Percentiles rank a stretch among this genome's conserved stretches.
Conservation (phyloP, 2,329 filamentous ascomycete genomes). For the Scedosporium dehoogii region DNA sequence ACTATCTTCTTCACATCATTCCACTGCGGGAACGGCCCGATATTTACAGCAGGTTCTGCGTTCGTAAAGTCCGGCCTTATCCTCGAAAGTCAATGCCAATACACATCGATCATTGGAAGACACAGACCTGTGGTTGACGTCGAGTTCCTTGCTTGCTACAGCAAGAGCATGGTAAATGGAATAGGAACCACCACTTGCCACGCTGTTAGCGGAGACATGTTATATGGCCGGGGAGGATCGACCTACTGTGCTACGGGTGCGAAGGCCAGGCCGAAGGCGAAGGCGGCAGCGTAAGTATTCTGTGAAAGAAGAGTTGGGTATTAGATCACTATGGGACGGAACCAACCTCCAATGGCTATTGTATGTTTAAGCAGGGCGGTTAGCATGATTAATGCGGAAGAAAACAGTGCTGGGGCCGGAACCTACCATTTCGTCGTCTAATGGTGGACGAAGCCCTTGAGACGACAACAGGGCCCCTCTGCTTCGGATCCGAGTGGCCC, state of each 20-base stretch:
- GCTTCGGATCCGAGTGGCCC: conserved; percentile 66
- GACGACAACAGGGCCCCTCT: conserved; percentile 81
- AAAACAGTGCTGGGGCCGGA: conserved; percentile 5
- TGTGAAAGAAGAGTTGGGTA: conserved; percentile 17
- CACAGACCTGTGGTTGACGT: conserved; percentile 60
- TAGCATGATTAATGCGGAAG: neutral
- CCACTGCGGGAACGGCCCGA: conserved; percentile 88
- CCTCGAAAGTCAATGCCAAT: neutral
- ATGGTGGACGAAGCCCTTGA: conserved; percentile 68
- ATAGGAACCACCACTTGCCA: conserved; percentile 66
- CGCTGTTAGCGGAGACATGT: neutral
- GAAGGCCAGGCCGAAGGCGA: neutral
- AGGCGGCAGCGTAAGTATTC: conserved; percentile 6
- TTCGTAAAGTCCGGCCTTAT: conserved; percentile 53
- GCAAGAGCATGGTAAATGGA: conserved; percentile 92
- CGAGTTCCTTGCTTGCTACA: conserved; percentile 81
- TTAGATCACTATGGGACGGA: conserved; percentile 1
- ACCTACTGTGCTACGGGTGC: conserved; percentile 25
- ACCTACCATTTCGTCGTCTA: conserved; percentile 66
- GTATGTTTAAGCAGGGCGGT: neutral
- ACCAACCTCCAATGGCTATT: conserved; percentile 48
- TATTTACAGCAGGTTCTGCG: conserved; percentile 81
- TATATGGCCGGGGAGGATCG: neutral
- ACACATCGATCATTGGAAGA: neutral
- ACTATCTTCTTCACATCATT: conserved; percentile 87